phyloP scores from a whole-genome alignment of 306 rosid species.

The Mimosa pudica region DNA sequence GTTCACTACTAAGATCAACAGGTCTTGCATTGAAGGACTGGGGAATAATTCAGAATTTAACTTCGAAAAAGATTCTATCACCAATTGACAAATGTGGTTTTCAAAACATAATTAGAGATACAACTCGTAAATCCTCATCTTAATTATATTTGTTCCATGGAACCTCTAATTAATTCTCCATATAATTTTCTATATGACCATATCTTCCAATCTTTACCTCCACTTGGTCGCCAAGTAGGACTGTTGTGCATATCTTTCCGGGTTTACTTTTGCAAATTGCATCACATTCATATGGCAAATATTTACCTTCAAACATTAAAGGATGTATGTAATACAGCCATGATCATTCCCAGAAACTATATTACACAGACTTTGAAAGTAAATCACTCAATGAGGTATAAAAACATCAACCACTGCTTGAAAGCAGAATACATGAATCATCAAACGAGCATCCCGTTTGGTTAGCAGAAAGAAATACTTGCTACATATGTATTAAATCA shows the following conservation, averaged over 20 bases:
- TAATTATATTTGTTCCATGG: no score
- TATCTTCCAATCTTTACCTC: background rate
- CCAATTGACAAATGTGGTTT: background rate
- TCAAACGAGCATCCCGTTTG: background rate
- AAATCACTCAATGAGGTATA: background rate
- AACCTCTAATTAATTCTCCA: no score
- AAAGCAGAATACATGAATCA: slow-evolving; percentile 8
- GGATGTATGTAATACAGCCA: background rate
- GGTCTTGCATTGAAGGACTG: no score
- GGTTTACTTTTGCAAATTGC: background rate
- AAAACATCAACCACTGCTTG: background rate
- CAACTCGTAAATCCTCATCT: no score
- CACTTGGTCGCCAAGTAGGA: background rate
- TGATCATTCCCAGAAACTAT: background rate
- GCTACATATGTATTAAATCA: background rate
- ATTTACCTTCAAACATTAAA: background rate
- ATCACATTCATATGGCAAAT: background rate
- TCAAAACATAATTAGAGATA: background rate
- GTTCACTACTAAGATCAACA: no score
- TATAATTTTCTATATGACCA: no score
- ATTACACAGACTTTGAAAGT: background rate
- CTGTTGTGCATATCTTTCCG: background rate
- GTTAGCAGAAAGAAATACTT: background rate
- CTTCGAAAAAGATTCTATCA: background rate
- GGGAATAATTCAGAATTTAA: no score